phyloP scores from a whole-genome alignment of 2,329 filamentous ascomycete genomes.

The Neopestalotiopsis clavispora region DNA sequence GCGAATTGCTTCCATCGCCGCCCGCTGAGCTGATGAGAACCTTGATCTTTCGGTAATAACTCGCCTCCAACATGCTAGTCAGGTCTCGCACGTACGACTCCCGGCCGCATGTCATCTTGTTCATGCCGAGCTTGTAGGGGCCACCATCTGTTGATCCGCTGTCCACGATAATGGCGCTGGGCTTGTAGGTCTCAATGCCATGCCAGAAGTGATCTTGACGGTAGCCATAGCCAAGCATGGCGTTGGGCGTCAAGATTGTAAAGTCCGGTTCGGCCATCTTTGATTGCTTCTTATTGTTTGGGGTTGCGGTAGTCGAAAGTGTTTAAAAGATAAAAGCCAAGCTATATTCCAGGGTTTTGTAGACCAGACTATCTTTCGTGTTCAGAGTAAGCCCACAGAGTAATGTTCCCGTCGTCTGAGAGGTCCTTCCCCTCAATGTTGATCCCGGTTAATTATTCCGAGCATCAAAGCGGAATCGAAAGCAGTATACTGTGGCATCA shows the following conservation, averaged over 20 bases:
- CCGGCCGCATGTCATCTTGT: constrained; percentile 19
- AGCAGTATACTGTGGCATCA: neutral
- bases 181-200: constrained; percentile 30
- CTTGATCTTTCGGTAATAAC: constrained; percentile 29
- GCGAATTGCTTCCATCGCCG: constrained; percentile 44
- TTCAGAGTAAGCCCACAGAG: no score
- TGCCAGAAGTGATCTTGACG: constrained; percentile 36
- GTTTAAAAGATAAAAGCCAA: no score
- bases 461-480: no score
- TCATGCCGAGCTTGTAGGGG: constrained; percentile 19
- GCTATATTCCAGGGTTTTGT: no score
- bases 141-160: constrained; percentile 42
- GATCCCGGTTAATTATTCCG: no score
- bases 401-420: no score
- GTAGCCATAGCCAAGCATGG: constrained; percentile 39
- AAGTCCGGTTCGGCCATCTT: constrained; percentile 17
- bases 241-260: constrained; percentile 36
- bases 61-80: constrained; percentile 29
- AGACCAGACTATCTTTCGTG: no score
- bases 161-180: constrained; percentile 41
- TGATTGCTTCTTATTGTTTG: neutral
- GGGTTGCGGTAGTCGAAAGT: neutral
- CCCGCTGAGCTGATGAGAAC: constrained; percentile 42
- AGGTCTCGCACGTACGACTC: constrained; percentile 27
- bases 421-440: no score